Evolutionary conservation across 345 rosid genomes (phyloP), one percentile per base, ranked within the genome.

Genomic region (Citrus trifoliata): DNA sequence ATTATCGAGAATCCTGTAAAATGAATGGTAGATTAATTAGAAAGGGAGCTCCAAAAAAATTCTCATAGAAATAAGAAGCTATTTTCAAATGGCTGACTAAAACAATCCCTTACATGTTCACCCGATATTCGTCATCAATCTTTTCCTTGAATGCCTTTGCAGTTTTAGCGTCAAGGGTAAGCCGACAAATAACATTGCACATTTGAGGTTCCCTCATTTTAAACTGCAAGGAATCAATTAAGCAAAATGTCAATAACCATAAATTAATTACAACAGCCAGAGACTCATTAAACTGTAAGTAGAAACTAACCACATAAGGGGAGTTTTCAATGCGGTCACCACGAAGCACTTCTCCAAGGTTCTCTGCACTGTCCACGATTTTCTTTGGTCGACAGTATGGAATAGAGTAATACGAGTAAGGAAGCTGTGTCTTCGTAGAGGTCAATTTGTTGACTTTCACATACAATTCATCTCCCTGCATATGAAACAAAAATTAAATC

Each of bases 341-440:
- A 9, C 98, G 98, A 68, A 95, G 98, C 21, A 95, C 98, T 88
- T 95, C 98, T 37, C 98, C 98, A 67, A 95, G 98, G 87, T 95
- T 95, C 88, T 95, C 98, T 33, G 98, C 89, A 79, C 95, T 95
- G 84, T 95, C 98, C 25, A 91, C 80, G 24, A 95, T 95, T 80
- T 90, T 87, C 58, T 83, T 56, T n/a, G 98, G 98, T 42, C 38
- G 76, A 74, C 95, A 92, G 68, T 85, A 88, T 12, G 95, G 95
- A 73, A 95, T 91, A 10, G 98, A 88, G 67, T 95, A 95, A 78
- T 82, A 95, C 6, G 98, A 83, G 80, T 92, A 95, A 24, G 98
- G 98, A 80, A 95, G 98, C 84, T 95, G 98, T 2, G 98, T 95
- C 89, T 89, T 95, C 30, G 85, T 90, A 67, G 98, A 95, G 6